Conservation (phyloP, 345 rosid genomes). For the Noccaea caerulescens region DNA sequence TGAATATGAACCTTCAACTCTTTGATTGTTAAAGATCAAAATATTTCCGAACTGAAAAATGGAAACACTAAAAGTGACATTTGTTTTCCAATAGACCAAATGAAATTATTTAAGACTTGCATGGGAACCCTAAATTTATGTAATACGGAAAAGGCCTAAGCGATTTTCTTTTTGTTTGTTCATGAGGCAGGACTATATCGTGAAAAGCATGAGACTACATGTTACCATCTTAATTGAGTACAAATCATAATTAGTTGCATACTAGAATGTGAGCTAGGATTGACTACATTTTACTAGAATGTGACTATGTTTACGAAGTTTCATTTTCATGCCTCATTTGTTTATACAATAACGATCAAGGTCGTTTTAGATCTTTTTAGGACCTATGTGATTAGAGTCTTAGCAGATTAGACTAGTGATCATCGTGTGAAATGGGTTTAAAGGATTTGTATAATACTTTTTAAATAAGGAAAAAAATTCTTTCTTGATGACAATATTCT, state of each 20-base stretch:
- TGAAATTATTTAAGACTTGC: too few species aligned
- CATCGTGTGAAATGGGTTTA: background rate
- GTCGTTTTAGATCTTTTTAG: constrained; percentile 2
- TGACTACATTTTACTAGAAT: background rate
- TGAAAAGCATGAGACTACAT: too few species aligned
- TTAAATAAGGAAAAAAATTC: background rate
- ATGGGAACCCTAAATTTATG: too few species aligned
- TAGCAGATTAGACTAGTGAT: background rate
- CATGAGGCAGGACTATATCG: too few species aligned
- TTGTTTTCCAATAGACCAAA: too few species aligned
- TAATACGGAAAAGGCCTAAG: too few species aligned
- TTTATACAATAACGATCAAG: background rate
- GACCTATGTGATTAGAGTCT: background rate
- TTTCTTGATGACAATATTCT: background rate
- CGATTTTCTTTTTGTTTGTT: too few species aligned
- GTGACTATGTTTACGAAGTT: background rate
- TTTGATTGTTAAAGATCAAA: too few species aligned
- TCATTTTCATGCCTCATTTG: background rate
- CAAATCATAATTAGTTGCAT: background rate
- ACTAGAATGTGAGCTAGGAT: constrained; percentile 4
- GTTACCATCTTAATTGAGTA: too few species aligned
- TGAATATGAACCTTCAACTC: too few species aligned
- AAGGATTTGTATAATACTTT: background rate
- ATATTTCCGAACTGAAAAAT: too few species aligned
- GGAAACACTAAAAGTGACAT: too few species aligned